A percentile compares a stretch with the other conserved stretches of the same genome.
These are phyloP conservation scores for Rhodocollybia butyracea DNA, from an alignment of 768 basidiomycete genomes.

Conservation along the genomic window DNA sequence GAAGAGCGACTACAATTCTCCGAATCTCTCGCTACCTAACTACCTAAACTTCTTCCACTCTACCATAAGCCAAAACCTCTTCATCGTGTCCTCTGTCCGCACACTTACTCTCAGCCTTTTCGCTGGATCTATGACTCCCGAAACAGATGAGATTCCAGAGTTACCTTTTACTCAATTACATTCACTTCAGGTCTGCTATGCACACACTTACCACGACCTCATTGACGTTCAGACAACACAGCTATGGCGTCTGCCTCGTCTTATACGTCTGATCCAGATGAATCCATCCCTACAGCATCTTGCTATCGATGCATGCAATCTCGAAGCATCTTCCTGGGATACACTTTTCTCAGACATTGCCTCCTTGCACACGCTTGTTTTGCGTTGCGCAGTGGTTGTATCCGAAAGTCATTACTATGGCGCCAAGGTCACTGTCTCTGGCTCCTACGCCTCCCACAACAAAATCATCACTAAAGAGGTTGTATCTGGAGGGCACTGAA, in stretches of 20 bases:
- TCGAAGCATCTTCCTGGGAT: not conserved
- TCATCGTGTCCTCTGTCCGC: not conserved
- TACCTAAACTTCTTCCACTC: not conserved
- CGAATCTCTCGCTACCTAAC: not conserved
- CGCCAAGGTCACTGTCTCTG: not conserved
- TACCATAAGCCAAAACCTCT: not conserved
- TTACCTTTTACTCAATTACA: not conserved
- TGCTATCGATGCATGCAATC: not conserved
- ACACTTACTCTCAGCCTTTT: not conserved
- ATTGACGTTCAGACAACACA: not conserved
- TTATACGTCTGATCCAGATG: not conserved
- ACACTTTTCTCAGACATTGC: not conserved
- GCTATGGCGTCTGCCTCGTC: not conserved
- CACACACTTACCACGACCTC: not conserved
- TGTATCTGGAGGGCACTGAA: not conserved
- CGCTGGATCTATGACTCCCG: not conserved
- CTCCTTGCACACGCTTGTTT: not conserved
- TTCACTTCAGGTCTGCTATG: not conserved
- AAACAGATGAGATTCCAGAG: not conserved
- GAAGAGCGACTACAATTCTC: not conserved
- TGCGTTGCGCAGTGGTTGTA: not conserved
- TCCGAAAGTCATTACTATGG: not conserved
- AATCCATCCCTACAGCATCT: not conserved
- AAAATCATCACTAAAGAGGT: not conserved
- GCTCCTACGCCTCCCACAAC: not conserved